These are phyloP conservation scores for Solanum appendiculatum DNA, from an alignment of 257 asterid species.

Conservation along the genomic window DNA sequence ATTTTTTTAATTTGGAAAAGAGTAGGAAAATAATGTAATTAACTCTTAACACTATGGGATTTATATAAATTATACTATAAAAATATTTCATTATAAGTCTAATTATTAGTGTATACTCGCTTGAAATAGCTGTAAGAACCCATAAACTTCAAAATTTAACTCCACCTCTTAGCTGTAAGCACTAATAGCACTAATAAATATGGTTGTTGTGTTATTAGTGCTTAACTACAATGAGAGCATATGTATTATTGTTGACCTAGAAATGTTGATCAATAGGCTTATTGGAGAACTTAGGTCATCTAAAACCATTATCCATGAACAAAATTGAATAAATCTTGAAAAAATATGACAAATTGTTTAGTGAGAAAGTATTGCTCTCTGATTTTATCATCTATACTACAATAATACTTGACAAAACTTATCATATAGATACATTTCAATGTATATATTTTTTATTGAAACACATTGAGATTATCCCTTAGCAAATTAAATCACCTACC, in stretches of 20 bases:
- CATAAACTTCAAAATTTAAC: neutral
- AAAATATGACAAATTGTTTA: neutral
- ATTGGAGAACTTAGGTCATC: neutral
- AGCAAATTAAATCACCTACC: neutral
- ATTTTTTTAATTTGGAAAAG: too few relatives aligned
- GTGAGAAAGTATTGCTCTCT: neutral
- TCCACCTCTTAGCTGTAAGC: too few relatives aligned
- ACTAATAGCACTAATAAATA: too few relatives aligned
- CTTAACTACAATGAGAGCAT: neutral
- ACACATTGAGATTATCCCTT: neutral
- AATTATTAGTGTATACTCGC: neutral
- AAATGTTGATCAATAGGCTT: neutral
- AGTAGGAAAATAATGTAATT: too few relatives aligned
- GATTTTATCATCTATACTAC: neutral
- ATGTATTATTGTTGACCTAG: neutral
- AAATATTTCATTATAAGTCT: neutral
- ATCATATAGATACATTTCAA: neutral
- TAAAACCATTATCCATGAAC: neutral
- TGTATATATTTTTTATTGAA: neutral
- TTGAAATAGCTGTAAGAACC: neutral
- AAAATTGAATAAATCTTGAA: neutral
- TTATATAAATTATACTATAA: too few relatives aligned
- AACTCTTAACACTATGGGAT: too few relatives aligned
- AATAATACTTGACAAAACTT: neutral
- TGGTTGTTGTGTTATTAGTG: neutral